A percentile compares a stretch with the other conserved stretches of the same genome.
phyloP scores from a whole-genome alignment of 192 early-diverging fungal genomes.

The Ambispora gerdemannii region DNA sequence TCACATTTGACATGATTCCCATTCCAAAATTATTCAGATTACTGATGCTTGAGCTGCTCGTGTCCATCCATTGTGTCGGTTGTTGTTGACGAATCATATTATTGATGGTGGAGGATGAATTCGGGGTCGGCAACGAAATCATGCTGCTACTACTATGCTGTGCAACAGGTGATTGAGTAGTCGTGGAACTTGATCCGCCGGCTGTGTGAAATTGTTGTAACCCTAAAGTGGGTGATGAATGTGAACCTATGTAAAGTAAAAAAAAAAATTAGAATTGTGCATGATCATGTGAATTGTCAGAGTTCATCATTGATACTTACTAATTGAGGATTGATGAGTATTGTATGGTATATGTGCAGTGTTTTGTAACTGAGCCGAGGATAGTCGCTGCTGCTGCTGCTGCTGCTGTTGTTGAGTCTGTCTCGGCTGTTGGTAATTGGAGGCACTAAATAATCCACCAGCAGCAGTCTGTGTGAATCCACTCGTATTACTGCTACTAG shows the following conservation, averaged over 20 bases:
- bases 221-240: neutral
- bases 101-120: neutral
- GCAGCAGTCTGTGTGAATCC: neutral
- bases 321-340: constrained; percentile 18
- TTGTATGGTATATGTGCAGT: neutral
- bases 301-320: neutral
- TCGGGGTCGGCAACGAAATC: constrained; percentile 18
- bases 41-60: neutral
- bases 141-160: constrained; percentile 1
- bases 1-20: neutral
- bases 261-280: neutral
- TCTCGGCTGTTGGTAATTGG: neutral
- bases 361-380: neutral
- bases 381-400: constrained; percentile 1
- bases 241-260: neutral
- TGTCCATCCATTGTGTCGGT: neutral
- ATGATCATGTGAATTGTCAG: neutral
- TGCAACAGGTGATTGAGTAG: neutral
- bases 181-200: constrained; percentile 1
- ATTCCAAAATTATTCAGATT: constrained; percentile 12
- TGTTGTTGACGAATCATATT: neutral
- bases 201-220: neutral
- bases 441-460: neutral
- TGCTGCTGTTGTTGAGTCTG: neutral
- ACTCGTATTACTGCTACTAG: neutral